phyloP scores from a whole-genome alignment of 2,329 filamentous ascomycete genomes.

The Microcyclospora tardicrescens region DNA sequence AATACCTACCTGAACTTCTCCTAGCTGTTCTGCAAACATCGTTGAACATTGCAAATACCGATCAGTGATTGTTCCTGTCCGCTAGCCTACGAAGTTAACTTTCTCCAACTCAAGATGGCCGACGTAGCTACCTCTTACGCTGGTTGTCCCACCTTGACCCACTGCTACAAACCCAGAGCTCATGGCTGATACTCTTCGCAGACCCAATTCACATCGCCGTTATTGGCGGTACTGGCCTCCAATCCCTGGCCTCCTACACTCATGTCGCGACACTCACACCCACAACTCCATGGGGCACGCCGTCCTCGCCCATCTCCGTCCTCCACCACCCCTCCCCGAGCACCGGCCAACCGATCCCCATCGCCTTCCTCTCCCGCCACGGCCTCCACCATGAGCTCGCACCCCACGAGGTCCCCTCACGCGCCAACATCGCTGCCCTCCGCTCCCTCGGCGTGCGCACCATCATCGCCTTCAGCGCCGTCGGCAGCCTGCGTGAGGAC shows the following conservation, averaged over 20 bases:
- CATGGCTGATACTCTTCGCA: conserved; percentile 12
- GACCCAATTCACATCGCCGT: conserved; percentile 39
- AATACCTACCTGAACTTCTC: neutral
- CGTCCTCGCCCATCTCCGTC: conserved; percentile 68
- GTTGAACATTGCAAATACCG: neutral
- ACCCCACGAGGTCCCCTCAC: conserved; percentile 86
- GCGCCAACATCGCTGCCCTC: conserved; percentile 96
- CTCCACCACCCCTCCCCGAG: conserved; percentile 71
- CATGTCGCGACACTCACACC: conserved; percentile 68
- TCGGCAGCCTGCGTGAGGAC: conserved; percentile 81
- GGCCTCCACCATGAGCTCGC: conserved; percentile 78
- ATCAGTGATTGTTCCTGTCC: neutral
- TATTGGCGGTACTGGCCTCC: conserved; percentile 69
- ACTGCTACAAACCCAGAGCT: neutral
- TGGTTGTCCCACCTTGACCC: neutral
- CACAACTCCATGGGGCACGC: conserved; percentile 76
- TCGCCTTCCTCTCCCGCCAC: conserved; percentile 92
- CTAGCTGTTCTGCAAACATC: neutral
- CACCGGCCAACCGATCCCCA: conserved; percentile 43
- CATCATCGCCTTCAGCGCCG: conserved; percentile 88
- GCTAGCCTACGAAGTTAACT: neutral
- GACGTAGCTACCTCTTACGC: neutral
- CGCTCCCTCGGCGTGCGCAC: conserved; percentile 77
- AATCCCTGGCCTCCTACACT: conserved; percentile 73
- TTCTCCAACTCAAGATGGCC: neutral